Percentiles rank a stretch among this genome's conserved stretches.
Evolutionary conservation across 2,329 filamentous ascomycete species (phyloP).

Genomic region (Zopfia rhizophila): DNA sequence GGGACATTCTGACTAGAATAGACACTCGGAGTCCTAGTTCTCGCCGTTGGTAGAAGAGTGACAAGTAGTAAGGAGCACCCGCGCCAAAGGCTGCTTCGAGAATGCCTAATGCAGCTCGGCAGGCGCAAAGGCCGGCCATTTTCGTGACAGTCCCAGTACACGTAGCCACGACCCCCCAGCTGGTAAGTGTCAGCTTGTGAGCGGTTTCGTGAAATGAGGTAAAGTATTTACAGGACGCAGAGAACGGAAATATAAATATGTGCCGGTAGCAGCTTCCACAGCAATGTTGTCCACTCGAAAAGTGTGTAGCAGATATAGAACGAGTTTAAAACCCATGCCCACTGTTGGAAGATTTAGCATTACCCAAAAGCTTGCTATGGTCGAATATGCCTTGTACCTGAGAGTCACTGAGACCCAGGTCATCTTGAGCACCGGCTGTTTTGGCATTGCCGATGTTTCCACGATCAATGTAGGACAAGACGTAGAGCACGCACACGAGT

Average conservation of each 20-base stretch:
- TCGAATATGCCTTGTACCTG: too few species aligned
- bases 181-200: background rate
- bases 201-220: too few species aligned
- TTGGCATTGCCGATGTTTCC: slow-evolving; percentile 52
- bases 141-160: slow-evolving; percentile 14
- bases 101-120: slow-evolving; percentile 15
- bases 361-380: too few species aligned
- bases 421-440: slow-evolving; percentile 30
- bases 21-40: slow-evolving; percentile 44
- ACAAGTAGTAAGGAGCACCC: slow-evolving; percentile 41
- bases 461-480: slow-evolving; percentile 33
- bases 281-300: slow-evolving; percentile 51
- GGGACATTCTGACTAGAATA: slow-evolving; percentile 39
- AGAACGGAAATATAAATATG: slow-evolving; percentile 29
- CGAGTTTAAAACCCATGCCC: slow-evolving; percentile 66
- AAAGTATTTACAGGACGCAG: slow-evolving; percentile 20
- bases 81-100: slow-evolving; percentile 20
- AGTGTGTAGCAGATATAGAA: slow-evolving; percentile 64
- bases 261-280: slow-evolving; percentile 35
- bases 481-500: slow-evolving; percentile 42
- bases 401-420: slow-evolving; percentile 53
- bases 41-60: slow-evolving; percentile 47
- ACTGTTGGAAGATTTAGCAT: too few species aligned
- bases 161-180: slow-evolving; percentile 30
- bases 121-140: slow-evolving; percentile 12